Conservation (phyloP, 1,284 basidiomycete species). For the Ceratobasidium sp. region DNA sequence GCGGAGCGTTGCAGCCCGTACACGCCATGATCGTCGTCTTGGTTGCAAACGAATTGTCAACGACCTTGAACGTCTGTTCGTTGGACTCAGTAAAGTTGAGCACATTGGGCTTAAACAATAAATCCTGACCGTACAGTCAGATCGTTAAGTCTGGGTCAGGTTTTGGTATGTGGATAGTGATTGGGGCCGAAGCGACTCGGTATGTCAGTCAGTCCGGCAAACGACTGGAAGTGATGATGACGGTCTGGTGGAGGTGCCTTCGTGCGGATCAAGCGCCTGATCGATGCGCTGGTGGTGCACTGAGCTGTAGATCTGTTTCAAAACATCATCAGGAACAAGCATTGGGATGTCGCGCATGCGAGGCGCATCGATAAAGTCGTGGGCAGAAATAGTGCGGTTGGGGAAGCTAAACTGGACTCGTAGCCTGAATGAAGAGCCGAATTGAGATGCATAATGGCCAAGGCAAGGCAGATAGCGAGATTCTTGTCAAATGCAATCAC, state of each 20-base stretch:
- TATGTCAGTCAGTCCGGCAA: conserved; percentile 84
- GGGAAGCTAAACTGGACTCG: conserved; percentile 72
- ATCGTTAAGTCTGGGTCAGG: conserved; percentile 83
- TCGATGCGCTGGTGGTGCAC: conserved; percentile 77
- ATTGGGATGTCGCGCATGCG: conserved; percentile 75
- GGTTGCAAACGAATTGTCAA: conserved; percentile 81
- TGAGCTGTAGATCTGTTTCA: conserved; percentile 82
- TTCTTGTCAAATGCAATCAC: conserved; percentile 83
- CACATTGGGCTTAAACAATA: conserved; percentile 85
- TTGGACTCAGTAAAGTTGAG: conserved; percentile 80
- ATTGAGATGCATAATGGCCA: conserved; percentile 89
- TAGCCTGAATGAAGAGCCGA: conserved; percentile 71
- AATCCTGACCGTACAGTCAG: conserved; percentile 84
- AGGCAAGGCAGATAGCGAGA: conserved; percentile 80
- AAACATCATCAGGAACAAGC: conserved; percentile 76
- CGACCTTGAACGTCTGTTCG: conserved; percentile 89
- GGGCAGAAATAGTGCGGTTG: conserved; percentile 72
- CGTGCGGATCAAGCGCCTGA: conserved; percentile 71
- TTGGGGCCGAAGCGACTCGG: conserved; percentile 84
- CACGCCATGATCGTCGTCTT: conserved; percentile 85
- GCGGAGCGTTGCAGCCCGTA: conserved; percentile 80
- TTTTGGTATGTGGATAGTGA: conserved; percentile 84
- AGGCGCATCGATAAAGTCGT: conserved; percentile 86
- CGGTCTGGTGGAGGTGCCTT: conserved; percentile 56
- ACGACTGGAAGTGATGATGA: conserved; percentile 75